Conservation (phyloP, 192 early-diverging fungal genomes). For the Podila epicladia region DNA sequence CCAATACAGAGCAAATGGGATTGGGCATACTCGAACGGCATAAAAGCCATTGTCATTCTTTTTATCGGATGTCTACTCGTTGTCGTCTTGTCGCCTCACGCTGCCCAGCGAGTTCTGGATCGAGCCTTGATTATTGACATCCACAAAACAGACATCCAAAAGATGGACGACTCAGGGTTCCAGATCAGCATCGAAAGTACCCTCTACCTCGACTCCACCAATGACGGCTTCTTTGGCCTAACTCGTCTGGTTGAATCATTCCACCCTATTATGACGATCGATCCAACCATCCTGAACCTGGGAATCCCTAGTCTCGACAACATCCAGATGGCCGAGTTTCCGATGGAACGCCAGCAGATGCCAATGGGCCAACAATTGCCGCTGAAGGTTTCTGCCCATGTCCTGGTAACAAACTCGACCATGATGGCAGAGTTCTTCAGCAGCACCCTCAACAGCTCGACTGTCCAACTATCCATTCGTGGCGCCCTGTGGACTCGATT, state of each 20-base stretch:
- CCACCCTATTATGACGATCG: conserved; percentile 26
- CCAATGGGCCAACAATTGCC: conserved; percentile 14
- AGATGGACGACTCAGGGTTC: conserved; percentile 44
- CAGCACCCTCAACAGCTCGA: conserved; percentile 15
- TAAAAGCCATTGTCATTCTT: conserved; percentile 7
- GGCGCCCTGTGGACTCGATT: conserved; percentile 27
- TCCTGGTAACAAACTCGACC: conserved; percentile 26
- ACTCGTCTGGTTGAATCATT: conserved; percentile 9
- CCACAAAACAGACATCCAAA: conserved; percentile 25
- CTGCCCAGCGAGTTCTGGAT: conserved; percentile 39
- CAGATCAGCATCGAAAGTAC: conserved; percentile 32
- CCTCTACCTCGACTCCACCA: conserved; percentile 16
- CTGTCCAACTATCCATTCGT: conserved; percentile 17
- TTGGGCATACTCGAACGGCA: background rate
- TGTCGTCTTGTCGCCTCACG: conserved; percentile 5
- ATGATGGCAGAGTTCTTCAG: conserved; percentile 43
- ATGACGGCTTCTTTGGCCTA: conserved; percentile 36
- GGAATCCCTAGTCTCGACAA: conserved; percentile 2
- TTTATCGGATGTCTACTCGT: conserved; percentile 11
- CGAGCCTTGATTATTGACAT: conserved; percentile 36
- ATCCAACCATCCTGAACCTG: conserved; percentile 17
- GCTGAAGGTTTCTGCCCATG: conserved; percentile 28
- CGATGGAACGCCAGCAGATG: conserved; percentile 32
- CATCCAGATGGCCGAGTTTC: conserved; percentile 32
- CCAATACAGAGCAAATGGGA: conserved; percentile 3